Base-by-base conservation (phyloP, 2,329 filamentous ascomycete genomes). In the Exophiala oligosperma region DNA sequence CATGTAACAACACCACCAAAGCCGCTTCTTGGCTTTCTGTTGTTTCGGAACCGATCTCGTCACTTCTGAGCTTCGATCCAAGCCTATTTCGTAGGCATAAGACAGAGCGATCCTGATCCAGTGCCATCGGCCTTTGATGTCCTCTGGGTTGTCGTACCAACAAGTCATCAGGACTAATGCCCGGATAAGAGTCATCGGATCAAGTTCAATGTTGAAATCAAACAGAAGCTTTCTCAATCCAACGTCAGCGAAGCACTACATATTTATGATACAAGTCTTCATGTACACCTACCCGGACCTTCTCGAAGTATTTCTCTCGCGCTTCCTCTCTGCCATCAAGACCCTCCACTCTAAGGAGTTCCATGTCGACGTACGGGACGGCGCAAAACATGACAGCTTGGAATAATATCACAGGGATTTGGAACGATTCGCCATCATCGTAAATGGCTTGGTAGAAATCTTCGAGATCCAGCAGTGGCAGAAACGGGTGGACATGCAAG, bases 1-100 rank as follows among this genome's bases (percentile, higher is more conserved):
- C 85, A 96, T 96, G 69, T 95, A 96, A 63, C 91, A 95, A 32
- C 90, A 95, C 92, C 92, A 97, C 92, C 92, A 97, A 65, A 97
- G 93, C 51, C 92, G 83, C 76, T 95, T 96, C 89, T 91, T 95
- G 52, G 96, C 77, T 69, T 86, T 90, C 70, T 91, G 89, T 68
- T 89, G 88, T 52, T 84, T 81, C 1, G 77, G 74, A 37, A 89
- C 82, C 83, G 96, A 91, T 66, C 84, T 87, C 6, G 89, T 91
- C 57, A 87, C 88, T 29, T 83, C 82, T 2, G 91, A 91, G 67
- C 96, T 90, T 61, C 92, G 88, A 73, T 97, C 91, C n/a, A 97
- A 81, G 6, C 92, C 92, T 64, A 97, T 96, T 8, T 92, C 96
- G 73, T 96, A 91, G 54, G 91, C 92, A 48, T 96, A 79, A 11